Conservation (phyloP, 257 asterid species). For the Solanum etuberosum region DNA sequence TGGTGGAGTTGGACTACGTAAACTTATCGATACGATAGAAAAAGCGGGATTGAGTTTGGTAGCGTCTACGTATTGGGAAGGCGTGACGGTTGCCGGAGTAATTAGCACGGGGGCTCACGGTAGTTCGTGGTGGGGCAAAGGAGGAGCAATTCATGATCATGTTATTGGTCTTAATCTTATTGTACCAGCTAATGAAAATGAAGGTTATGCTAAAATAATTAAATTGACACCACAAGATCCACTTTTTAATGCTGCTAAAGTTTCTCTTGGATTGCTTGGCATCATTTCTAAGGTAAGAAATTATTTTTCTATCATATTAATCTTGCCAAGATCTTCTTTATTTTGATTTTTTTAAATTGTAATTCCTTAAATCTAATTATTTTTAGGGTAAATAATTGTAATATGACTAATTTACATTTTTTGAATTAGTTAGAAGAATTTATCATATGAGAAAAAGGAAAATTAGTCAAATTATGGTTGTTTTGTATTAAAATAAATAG, state of each 20-base stretch:
- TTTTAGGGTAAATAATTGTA: too few species aligned
- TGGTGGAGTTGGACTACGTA: constrained; percentile 60
- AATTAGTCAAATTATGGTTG: background rate
- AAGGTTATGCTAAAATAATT: constrained; percentile 46
- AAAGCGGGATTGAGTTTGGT: constrained; percentile 52
- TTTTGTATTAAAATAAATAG: too few species aligned
- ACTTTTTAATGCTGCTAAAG: constrained; percentile 45
- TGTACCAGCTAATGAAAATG: constrained; percentile 31
- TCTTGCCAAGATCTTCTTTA: background rate
- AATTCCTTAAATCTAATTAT: too few species aligned
- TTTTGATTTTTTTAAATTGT: too few species aligned
- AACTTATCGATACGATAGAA: constrained; percentile 44
- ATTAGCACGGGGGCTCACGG: constrained; percentile 86
- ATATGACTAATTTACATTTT: too few species aligned
- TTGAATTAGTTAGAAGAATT: too few species aligned
- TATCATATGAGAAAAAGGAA: background rate
- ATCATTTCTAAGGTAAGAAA: constrained; percentile 63
- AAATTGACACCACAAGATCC: constrained; percentile 20
- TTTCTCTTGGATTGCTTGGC: constrained; percentile 68
- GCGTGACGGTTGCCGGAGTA: constrained; percentile 65
- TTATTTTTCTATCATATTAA: background rate
- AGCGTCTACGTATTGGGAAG: constrained; percentile 88
- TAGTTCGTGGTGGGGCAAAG: constrained; percentile 88
- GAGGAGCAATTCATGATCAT: constrained; percentile 84
- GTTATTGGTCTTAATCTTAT: constrained; percentile 42